These are phyloP conservation scores for Flaveria bidentis DNA, from an alignment of 129 eudicot genomes.

Conservation along the genomic window DNA sequence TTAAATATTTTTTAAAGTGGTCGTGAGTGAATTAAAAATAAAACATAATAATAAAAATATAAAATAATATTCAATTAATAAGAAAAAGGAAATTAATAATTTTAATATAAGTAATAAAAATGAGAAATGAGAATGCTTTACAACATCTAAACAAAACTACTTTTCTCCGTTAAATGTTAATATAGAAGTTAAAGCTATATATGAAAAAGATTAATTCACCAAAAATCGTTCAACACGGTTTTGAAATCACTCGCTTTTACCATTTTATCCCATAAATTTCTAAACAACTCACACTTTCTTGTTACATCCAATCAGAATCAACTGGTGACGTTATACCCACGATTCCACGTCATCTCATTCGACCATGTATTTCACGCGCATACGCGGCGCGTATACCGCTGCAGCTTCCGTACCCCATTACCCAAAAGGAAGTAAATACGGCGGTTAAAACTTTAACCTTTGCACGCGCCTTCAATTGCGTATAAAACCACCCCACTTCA, in stretches of 20 bases:
- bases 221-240: constrained; percentile 28
- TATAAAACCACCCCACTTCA: constrained; percentile 18
- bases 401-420: neutral
- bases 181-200: constrained; percentile 5
- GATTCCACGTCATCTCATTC: constrained; percentile 4
- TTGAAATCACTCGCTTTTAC: neutral
- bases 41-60: too few species aligned
- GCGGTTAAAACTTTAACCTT: constrained; percentile 24
- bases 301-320: constrained; percentile 22
- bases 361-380: constrained; percentile 24
- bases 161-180: neutral
- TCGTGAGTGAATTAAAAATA: too few species aligned
- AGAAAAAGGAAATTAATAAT: too few species aligned
- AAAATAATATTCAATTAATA: too few species aligned
- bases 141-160: too few species aligned
- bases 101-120: too few species aligned
- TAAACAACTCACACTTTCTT: constrained; percentile 1
- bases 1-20: too few species aligned
- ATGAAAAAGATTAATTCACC: neutral
- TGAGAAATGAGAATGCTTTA: too few species aligned
- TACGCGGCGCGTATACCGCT: neutral
- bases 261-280: neutral
- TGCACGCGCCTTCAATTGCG: constrained; percentile 28
- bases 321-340: constrained; percentile 22
- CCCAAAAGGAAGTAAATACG: constrained; percentile 26